Evolutionary conservation across 306 rosid species (phyloP), one percentile per base, ranked within the genome.

Genomic region (Sindora glabra): DNA sequence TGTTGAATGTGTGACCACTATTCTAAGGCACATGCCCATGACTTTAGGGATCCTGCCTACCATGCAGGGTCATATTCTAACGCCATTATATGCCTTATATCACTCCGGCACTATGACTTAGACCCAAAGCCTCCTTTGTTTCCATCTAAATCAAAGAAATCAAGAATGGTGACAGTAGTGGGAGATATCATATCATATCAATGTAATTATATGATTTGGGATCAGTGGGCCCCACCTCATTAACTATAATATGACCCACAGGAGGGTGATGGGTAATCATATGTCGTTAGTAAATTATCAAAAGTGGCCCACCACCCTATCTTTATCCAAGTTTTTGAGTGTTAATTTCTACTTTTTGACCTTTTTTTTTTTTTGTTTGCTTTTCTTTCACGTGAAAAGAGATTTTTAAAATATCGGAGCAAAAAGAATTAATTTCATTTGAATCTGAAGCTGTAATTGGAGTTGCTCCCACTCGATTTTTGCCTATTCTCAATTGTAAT

Each of bases 231-330:
- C 74, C 70, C 16, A 74, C 74, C 6, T 61, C 44, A 68, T 62
- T 57, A 69, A 71, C 50, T 62, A 66, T 22, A 55, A 25, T 11
- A 23, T 68, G 83, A 33, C 82, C 87, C 77, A 82, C 48, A 36
- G 1, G 6, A 26, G 77, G 8, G 69, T 62, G 81, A 86, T 72
- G 87, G 71, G 72, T 54, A 71, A 82, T 86, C 80, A 78, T 77
- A 76, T n/a, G 76, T 72, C 56, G 67, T 70, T 67, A 26, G n/a
- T n/a, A n/a, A 21, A 1, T 58, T 67, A 71, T 70, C 60, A 18
- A 76, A 71, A 60, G 70, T 74, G 74, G 63, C 11, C 72, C 49
- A 26, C 53, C 79, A n/a, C n/a, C n/a, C n/a, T 34, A 69, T 74
- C 61, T 12, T 59, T 33, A 56, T 71, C 64, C 60, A 59, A 42